Evolutionary conservation across 768 basidiomycete genomes (phyloP).

Genomic region (Boletus reticuloceps): DNA sequence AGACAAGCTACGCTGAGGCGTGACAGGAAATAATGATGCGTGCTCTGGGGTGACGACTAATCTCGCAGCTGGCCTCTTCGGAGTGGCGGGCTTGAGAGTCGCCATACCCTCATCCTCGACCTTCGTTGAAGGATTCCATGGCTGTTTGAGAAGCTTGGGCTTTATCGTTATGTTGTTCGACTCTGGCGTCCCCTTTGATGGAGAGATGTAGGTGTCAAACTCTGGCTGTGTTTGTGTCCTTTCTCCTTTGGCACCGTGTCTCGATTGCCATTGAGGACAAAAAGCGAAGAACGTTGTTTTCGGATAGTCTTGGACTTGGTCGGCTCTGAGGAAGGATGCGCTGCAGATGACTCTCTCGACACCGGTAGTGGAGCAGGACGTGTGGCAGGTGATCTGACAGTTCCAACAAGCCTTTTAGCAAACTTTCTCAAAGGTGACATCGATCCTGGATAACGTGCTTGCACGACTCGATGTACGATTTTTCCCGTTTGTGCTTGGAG

Average conservation of each 20-base stretch:
- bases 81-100: constrained; percentile 46
- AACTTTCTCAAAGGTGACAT: constrained; percentile 81
- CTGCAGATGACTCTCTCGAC: constrained; percentile 37
- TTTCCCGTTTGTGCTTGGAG: constrained; percentile 47
- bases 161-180: constrained; percentile 42
- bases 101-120: constrained; percentile 54
- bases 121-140: constrained; percentile 82
- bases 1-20: constrained; percentile 63
- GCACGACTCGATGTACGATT: constrained; percentile 41
- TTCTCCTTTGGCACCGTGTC: constrained; percentile 53
- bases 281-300: constrained; percentile 64
- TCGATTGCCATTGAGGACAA: constrained; percentile 45
- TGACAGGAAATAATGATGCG: constrained; percentile 47
- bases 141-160: constrained; percentile 41
- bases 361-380: constrained; percentile 46
- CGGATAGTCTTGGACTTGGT: constrained; percentile 36
- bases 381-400: constrained; percentile 36
- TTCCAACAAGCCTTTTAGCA: constrained; percentile 65
- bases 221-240: constrained; percentile 67
- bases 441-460: constrained; percentile 59
- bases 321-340: constrained; percentile 56
- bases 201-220: constrained; percentile 69
- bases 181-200: constrained; percentile 39
- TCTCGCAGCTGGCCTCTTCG: constrained; percentile 46
- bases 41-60: constrained; percentile 44